Evolutionary conservation across 495 filamentous ascomycete species (phyloP).

Genomic region (Bathelium albidoporum): DNA sequence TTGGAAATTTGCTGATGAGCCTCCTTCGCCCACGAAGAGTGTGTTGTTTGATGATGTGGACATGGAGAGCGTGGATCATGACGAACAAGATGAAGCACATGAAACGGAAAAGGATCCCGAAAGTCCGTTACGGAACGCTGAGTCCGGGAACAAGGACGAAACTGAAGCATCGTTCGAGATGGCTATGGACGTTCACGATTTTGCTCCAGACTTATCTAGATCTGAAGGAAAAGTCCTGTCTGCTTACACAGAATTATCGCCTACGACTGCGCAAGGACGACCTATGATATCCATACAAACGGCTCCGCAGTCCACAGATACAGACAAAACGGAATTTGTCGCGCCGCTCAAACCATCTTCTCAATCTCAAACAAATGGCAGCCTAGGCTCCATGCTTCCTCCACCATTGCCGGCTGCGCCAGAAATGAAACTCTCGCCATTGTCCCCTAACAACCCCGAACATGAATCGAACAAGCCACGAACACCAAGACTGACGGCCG

Average conservation of each 20-base stretch:
- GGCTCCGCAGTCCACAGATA: background rate
- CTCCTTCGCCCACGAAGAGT: conserved; percentile 50
- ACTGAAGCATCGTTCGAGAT: background rate
- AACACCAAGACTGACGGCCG: conserved; percentile 16
- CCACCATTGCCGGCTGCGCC: conserved; percentile 10
- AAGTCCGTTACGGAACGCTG: background rate
- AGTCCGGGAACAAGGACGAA: background rate
- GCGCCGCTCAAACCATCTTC: background rate
- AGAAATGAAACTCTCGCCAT: background rate
- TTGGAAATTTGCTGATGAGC: conserved; percentile 63
- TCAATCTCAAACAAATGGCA: background rate
- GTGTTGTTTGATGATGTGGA: background rate
- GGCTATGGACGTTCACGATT: background rate
- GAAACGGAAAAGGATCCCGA: background rate
- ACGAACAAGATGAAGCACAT: background rate
- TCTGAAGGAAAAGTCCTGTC: background rate
- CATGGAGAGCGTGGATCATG: background rate
- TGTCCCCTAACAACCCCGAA: background rate
- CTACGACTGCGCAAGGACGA: background rate
- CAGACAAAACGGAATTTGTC: background rate
- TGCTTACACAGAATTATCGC: background rate
- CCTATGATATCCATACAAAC: background rate
- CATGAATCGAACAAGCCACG: conserved; percentile 1
- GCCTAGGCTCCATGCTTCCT: conserved; percentile 9
- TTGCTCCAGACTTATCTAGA: background rate